Evolutionary conservation across 1,139 yeast genomes (phyloP), one percentile per base, ranked within the genome.

Genomic region (Hansenula lynferdii): DNA sequence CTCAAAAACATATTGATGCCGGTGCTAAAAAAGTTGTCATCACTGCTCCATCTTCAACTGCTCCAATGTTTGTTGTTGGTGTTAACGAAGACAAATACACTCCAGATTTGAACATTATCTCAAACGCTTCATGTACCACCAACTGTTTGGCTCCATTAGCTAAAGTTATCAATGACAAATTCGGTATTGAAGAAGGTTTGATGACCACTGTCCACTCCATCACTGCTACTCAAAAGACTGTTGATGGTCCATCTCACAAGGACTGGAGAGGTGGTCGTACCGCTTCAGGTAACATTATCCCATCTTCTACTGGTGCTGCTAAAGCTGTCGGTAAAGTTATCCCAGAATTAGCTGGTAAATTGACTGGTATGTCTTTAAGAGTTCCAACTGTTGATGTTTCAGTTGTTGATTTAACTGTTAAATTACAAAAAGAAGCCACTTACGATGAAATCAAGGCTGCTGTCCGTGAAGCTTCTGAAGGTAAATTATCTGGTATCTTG

Each of bases 181-280:
- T 80, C 64, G 92, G 92, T 49, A 77, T 84, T 58, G 83, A 79
- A 61, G 94, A 84, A 72, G 94, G 87, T 72, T 76, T 84, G 63
- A 84, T 84, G 94, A 84, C 94, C 74, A 84, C 94, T 53, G 87
- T 83, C 58, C 94, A 84, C 80, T 82, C 92, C 63, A 79, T 82
- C 72, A 84, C 94, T 56, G 94, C 94, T 62, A 82, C 92, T 64
- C 94, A 84, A 71, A 84, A 84, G 81, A 81, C 90, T 51, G 94
- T 84, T 54, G 94, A 84, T 64, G 94, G 94, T 70, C 90, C 94
- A 62, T 83, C 92, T 67, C 54, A 80, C 77, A 84, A 84, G 80
- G 94, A 85, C 78, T 85, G 94, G 94, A 80, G 94, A 77, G 94
- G 94, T 67, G 94, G 94, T 68, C 81, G 94, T 72, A 80, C 94